Base-by-base conservation (phyloP, 805 yeast species). In the Yarrowia sp. region DNA sequence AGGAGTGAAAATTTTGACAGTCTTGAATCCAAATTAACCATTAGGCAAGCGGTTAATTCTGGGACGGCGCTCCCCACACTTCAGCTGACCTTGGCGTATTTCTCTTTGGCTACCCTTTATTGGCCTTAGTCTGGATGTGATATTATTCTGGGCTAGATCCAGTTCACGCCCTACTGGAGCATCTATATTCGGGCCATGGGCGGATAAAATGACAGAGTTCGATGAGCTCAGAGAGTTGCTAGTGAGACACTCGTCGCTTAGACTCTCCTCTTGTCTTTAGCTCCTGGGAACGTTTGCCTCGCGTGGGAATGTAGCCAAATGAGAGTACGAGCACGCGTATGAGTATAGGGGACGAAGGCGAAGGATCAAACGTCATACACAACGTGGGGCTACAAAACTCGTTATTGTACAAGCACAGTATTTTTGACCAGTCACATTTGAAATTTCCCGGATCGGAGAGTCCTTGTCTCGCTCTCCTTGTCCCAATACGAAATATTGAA, bases 121-220 rank as follows among this genome's bases (percentile, higher is more conserved):
- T 24, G 30, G 30, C 30, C 7, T 24, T 24, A 24, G 30, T 24
- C 30, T 24, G 30, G 30, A 24, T 4, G 39, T 38, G 12, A 15
- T 15, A n/a, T 24, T 3, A 33, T 47, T 24, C 36, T 20, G 39
- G 53, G 38, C 53, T 49, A 46, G 50, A 44, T 17, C 12, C 4
- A 17, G 12, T 10, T 33, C n/a, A 44, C 9, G 3, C n/a, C 10
- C 30, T 44, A 20, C 49, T 20, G 33, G 15, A 12, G 49, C 24
- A 4, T 6, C 49, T 44, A 20, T 20, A 8, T 12, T 10, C 39
- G 19, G 6, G 12, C 56, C 8, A 17, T 12, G 56, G 56, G 56
- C 56, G 56, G 56, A 17, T 36, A 52, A 52, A 52, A 34, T 36
- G 42, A 50, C 55, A 50, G 40, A 50, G 55, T 50, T 50, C 55